phyloP scores from a whole-genome alignment of 208 protist species.

The Leishmania aethiopica region DNA sequence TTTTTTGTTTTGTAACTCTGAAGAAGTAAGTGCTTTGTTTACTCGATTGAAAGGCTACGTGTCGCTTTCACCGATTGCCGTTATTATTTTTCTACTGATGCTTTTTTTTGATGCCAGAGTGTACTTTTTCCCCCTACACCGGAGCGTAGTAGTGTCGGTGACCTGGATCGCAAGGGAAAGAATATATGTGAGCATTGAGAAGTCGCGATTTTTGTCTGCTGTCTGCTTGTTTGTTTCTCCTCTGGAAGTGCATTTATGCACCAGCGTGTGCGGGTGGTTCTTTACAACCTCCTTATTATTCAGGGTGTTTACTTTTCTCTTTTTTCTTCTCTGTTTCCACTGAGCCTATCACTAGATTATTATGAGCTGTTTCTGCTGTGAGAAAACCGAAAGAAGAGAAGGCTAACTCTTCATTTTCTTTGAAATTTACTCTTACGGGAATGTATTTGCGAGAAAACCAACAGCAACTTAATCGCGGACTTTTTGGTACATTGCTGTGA shows the following conservation, averaged over 20 bases:
- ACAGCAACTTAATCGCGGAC: not conserved
- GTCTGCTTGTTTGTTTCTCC: no score
- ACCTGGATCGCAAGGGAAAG: not conserved
- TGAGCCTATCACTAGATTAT: not conserved
- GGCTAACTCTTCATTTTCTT: not conserved
- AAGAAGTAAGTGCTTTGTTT: not conserved
- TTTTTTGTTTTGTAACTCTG: not conserved
- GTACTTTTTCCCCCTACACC: not conserved
- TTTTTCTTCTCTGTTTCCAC: not conserved
- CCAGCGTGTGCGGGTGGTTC: not conserved
- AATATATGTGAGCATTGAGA: not conserved
- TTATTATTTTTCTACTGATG: not conserved
- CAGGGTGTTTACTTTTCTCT: not conserved
- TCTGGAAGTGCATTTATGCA: not conserved
- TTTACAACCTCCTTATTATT: not conserved
- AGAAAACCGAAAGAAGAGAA: not conserved
- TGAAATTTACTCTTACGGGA: not conserved
- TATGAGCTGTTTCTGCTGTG: not conserved
- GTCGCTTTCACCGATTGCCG: not conserved
- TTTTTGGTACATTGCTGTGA: constrained; percentile 1
- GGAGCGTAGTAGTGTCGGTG: no score
- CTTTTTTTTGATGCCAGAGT: not conserved
- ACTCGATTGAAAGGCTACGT: not conserved
- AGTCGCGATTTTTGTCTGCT: not conserved
- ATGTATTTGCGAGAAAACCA: not conserved